phyloP scores from a whole-genome alignment of 495 filamentous ascomycete genomes.

The Aspergillus sclerotioniger region DNA sequence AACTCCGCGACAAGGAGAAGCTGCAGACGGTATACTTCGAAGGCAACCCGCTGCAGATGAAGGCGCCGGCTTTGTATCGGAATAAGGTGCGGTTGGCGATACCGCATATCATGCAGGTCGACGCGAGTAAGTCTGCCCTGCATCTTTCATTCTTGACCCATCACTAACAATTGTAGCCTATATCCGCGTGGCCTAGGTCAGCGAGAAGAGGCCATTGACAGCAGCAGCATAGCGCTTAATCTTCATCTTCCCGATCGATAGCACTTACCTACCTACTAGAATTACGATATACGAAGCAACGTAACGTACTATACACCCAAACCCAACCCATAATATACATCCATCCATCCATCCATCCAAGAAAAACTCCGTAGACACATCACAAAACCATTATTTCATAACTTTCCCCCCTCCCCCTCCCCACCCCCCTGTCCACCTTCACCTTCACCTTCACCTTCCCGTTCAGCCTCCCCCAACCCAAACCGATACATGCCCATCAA shows the following conservation, averaged over 20 bases:
- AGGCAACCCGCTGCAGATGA: slow-evolving; percentile 84
- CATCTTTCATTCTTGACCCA: background rate
- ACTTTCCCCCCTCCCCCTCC: background rate
- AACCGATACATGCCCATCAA: slow-evolving; percentile 31
- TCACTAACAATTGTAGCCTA: slow-evolving; percentile 23
- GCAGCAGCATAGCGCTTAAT: background rate
- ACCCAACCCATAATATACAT: background rate
- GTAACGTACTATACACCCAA: background rate
- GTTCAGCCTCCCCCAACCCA: slow-evolving; percentile 13
- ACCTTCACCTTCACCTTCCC: background rate
- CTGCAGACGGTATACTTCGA: slow-evolving; percentile 96
- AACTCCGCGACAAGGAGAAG: slow-evolving; percentile 72
- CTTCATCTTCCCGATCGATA: background rate
- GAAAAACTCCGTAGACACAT: background rate
- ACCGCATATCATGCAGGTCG: slow-evolving; percentile 87
- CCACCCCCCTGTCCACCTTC: background rate
- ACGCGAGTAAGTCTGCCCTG: slow-evolving; percentile 73
- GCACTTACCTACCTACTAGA: background rate
- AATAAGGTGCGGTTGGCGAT: slow-evolving; percentile 89
- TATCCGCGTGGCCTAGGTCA: slow-evolving; percentile 24
- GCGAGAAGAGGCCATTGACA: background rate
- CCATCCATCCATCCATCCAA: background rate
- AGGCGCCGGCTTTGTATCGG: slow-evolving; percentile 73
- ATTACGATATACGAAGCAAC: slow-evolving; percentile 4
- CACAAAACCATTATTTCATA: background rate